Base-by-base conservation (phyloP, 495 filamentous ascomycete genomes). In the Margaritispora aquatica region DNA sequence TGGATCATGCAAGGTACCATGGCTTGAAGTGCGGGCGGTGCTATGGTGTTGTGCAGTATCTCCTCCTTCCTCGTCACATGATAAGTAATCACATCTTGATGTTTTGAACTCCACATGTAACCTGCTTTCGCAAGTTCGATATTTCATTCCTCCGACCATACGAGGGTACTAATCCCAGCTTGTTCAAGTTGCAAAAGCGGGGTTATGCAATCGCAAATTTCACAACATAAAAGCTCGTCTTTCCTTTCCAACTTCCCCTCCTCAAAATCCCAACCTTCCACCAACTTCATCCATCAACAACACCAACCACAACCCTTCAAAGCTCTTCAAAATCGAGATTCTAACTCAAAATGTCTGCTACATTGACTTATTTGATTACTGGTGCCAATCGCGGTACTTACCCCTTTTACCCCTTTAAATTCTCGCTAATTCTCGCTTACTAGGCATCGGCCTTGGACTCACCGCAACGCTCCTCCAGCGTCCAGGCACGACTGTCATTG, bases 391-490 rank as follows among this genome's bases (percentile, higher is more conserved):
- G 63, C 55, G 63, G 63, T 61, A 55, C 27, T 29, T 36, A 34
- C 53, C 51, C 49, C 34, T 58, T 21, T 61, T 59, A 46, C 59
- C 58, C 58, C 58, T 65, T 44, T 64, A 47, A 48, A 15, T 47
- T 49, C 55, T 53, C 46, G 51, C 41, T n/a, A 8, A 44, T 23
- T 20, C 24, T 53, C 47, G 23, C 29, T 38, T 20, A 24, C 0
- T 24, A 68, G 66, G 66, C 46, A 68, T 68, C 47, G 66, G 66
- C 0, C 51, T 58, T 9, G 60, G 36, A 0, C 41, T 68, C 19
- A 49, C 46, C 7, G 48, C 51, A 1, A 0, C 34, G 11, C 58
- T 68, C 2, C 55, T 65, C 27, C 26, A 48, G 13, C 59, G 66
- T 4, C 49, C 57, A 10, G 54, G 61, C 26, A 66, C 63, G 0